phyloP scores from a whole-genome alignment of 2,329 filamentous ascomycete genomes.

The Sporothrix euskadiensis region DNA sequence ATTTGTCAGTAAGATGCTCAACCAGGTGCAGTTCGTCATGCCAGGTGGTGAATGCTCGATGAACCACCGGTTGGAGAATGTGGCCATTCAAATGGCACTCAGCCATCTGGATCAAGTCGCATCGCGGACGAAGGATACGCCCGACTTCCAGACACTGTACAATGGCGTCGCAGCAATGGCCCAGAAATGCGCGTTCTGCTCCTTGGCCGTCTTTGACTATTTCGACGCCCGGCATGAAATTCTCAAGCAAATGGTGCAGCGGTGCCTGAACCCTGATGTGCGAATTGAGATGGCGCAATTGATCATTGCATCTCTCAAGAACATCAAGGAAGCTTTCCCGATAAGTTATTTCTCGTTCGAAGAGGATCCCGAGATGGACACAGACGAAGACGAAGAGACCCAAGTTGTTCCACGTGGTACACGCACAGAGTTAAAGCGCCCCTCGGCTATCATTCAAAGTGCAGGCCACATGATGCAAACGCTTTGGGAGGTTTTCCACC shows the following conservation, averaged over 20 bases:
- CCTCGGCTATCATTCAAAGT: constrained; percentile 40
- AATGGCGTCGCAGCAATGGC: constrained; percentile 50
- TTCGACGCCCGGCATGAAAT: constrained; percentile 56
- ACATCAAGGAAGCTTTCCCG: constrained; percentile 53
- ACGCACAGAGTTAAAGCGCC: not conserved
- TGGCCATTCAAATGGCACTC: constrained; percentile 57
- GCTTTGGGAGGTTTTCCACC: constrained; percentile 65
- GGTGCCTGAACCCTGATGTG: constrained; percentile 58
- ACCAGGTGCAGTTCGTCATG: constrained; percentile 54
- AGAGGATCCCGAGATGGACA: constrained; percentile 33
- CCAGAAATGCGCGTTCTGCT: constrained; percentile 54
- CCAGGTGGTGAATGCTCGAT: constrained; percentile 49
- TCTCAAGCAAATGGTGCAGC: constrained; percentile 66
- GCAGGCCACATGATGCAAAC: constrained; percentile 53
- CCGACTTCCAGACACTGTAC: constrained; percentile 58
- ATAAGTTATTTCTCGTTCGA: constrained; percentile 47
- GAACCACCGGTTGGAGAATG: constrained; percentile 48
- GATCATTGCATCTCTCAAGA: constrained; percentile 54
- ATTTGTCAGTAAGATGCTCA: constrained; percentile 66
- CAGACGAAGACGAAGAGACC: constrained; percentile 37
- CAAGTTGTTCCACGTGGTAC: constrained; percentile 34
- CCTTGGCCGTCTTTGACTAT: constrained; percentile 62
- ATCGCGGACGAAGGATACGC: constrained; percentile 67
- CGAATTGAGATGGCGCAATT: constrained; percentile 54
- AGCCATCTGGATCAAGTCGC: constrained; percentile 75